Base-by-base conservation (phyloP, 176 grass and related monocot genomes). In the Aegilops speltoides region DNA sequence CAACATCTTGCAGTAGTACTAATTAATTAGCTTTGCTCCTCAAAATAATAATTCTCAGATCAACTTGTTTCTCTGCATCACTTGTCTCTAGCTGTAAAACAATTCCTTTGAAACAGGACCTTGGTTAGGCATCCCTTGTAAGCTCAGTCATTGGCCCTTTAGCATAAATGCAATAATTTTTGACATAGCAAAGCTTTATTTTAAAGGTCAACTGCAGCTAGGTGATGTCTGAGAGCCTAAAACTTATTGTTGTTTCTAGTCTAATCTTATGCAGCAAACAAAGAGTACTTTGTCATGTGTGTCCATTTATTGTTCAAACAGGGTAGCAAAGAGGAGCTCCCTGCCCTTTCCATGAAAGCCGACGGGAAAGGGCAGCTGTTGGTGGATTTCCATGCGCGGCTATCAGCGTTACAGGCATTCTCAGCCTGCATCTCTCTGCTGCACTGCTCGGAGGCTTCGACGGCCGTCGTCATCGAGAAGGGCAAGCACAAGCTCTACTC, bases 321-420 rank as follows among this genome's bases (percentile, higher is more conserved):
- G 97, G 97, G 92, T 87, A 90, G 87, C 85, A 99, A 94, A 84
- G 94, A 94, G 63, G 93, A 90, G 22, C 40, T 94, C 61, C 92
- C 97, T 48, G 87, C 86, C 25, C 6, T 99, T 64, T 97, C 87
- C 38, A 89, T 99, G 83, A 91, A 86, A 79, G 76, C 83, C 32
- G 88, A 91, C 2, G 90, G 92, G 54, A 76, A 83, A 83, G 92
- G 81, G 45, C 89, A 93, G 68, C 87, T 94, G 76, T 80, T 92
- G 79, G 90, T 99, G 81, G 85, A 99, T 91, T 99, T 99, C 79
- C 97, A 97, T 17, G 93, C 89, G 5, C 87, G 62, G 60, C 77
- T 99, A 86, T 99, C 97, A 24, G 84, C 83, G 4, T 46, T 99
- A 71, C 97, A 99, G 76, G 97, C 97, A 19, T 99, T 99, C 86